A percentile compares a stretch with the other conserved stretches of the same genome.
Evolutionary conservation across 257 asterid genomes (phyloP).

Genomic region (Eucommia ulmoides): DNA sequence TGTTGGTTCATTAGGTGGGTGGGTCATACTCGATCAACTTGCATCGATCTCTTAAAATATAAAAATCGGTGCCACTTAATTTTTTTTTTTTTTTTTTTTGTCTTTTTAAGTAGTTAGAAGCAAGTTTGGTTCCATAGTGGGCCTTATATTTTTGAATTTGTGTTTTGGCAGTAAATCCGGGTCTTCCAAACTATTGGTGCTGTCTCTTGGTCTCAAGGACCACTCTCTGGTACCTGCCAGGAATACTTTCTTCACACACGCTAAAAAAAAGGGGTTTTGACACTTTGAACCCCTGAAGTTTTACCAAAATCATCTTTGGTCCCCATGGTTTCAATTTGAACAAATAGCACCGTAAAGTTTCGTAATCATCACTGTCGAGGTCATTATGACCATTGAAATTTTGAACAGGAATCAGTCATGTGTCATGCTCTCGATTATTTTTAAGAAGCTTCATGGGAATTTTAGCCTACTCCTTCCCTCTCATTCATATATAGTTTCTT

Average conservation of each 20-base stretch:
- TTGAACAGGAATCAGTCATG: not conserved
- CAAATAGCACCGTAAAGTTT: too few species aligned
- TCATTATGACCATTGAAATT: too few species aligned
- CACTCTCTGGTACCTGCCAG: slow-evolving; percentile 61
- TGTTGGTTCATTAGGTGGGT: not conserved
- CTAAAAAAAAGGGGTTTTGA: too few species aligned
- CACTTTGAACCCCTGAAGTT: not conserved
- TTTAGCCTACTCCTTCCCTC: too few species aligned
- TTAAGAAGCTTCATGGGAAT: too few species aligned
- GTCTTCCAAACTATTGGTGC: slow-evolving; percentile 59
- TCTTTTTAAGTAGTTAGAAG: too few species aligned
- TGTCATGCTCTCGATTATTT: too few species aligned
- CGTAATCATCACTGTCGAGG: too few species aligned
- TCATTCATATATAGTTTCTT: not conserved
- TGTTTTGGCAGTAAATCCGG: slow-evolving; percentile 48
- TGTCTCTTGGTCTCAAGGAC: slow-evolving; percentile 77
- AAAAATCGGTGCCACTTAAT: too few species aligned
- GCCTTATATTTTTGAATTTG: not conserved
- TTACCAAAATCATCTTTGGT: not conserved
- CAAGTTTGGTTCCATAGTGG: not conserved
- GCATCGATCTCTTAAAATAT: too few species aligned
- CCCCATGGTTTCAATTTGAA: too few species aligned
- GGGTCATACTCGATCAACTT: not conserved
- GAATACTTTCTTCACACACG: not conserved
- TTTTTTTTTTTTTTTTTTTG: too few species aligned